Base-by-base conservation (phyloP, 2,329 filamentous ascomycete genomes). In the Fusarium euwallaceae region DNA sequence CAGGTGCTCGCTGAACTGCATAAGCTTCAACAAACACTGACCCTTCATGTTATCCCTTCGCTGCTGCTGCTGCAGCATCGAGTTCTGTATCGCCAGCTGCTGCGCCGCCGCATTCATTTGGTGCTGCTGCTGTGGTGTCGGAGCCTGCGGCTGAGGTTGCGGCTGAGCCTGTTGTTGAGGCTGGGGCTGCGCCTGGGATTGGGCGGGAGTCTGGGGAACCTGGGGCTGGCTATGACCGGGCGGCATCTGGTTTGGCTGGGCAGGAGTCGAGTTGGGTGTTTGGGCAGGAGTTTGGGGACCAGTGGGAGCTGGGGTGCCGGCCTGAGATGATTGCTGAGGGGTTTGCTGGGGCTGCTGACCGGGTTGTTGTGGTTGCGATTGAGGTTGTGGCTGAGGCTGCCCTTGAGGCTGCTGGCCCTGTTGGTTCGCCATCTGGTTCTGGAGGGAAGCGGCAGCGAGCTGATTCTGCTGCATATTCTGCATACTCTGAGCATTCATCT, bases 1-100 rank as follows among this genome's bases (percentile, higher is more conserved):
- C 11, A 93, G 80, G 71, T 90, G 86, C 82, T 92, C 91, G 83
- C 89, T 84, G 80, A 92, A 92, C 72, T 90, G 88, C 83, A 90
- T 87, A 51, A 93, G 81, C 78, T 87, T 90, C 66, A 92, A 81
- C 43, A 92, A 77, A 71, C 88, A 92, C 66, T 89, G 86, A 4
- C 88, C 86, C 78, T 89, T 91, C 81, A 89, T 85, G 45, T 83
- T 83, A 58, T 86, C 87, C 62, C 85, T 85, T 72, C 86, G 86
- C 24, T 51, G 45, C 74, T 88, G 87, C 64, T 87, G 87, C 67
- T 87, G 83, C 63, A 85, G 79, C 11, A 84, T 66, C 58, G 76
- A 73, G 32, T 78, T 83, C 20, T 80, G 77, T 64, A 84, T 73
- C 17, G 80, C 81, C 36, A 83, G 71, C 69, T 84, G 83, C 65